Conservation (phyloP, 2,329 filamentous ascomycete species). For the Lachnum nothofagi region DNA sequence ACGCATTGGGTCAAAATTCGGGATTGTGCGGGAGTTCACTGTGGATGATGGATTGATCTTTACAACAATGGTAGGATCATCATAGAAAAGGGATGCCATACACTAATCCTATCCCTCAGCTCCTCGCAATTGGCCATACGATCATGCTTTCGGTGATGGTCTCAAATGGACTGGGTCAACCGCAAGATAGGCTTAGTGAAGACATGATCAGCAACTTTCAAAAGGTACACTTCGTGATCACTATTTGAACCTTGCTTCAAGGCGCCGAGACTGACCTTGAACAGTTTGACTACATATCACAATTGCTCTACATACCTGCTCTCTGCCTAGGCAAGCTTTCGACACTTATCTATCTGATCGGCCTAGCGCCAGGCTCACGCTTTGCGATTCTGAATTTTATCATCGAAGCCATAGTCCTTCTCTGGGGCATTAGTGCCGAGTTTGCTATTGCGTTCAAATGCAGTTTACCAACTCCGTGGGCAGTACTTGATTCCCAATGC, state of each 20-base stretch:
- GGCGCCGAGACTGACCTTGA: not conserved
- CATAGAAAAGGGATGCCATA: not conserved
- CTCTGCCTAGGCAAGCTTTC: constrained; percentile 28
- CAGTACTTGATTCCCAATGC: constrained; percentile 20
- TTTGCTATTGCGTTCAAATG: constrained; percentile 29
- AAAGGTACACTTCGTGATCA: constrained; percentile 12
- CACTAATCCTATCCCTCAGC: not conserved
- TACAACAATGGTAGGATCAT: constrained; percentile 11
- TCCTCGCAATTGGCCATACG: constrained; percentile 1
- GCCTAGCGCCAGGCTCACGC: constrained; percentile 16
- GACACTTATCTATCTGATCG: constrained; percentile 23
- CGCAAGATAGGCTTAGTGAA: constrained; percentile 10
- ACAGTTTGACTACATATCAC: constrained; percentile 27
- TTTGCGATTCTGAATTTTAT: constrained; percentile 16
- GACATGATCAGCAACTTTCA: constrained; percentile 13
- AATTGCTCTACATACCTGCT: constrained; percentile 28
- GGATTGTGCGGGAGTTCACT: constrained; percentile 12
- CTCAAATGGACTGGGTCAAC: constrained; percentile 17
- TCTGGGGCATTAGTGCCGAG: constrained; percentile 22
- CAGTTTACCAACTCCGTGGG: constrained; percentile 27
- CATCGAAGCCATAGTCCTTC: constrained; percentile 13
- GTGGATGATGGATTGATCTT: constrained; percentile 17
- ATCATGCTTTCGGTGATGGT: constrained; percentile 15
- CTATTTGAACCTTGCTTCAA: not conserved
- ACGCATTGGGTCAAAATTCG: constrained; percentile 28